Percentiles rank a stretch among this genome's conserved stretches.
Conservation (phyloP, 495 filamentous ascomycete genomes). For the Podospora pseudoanserina region DNA sequence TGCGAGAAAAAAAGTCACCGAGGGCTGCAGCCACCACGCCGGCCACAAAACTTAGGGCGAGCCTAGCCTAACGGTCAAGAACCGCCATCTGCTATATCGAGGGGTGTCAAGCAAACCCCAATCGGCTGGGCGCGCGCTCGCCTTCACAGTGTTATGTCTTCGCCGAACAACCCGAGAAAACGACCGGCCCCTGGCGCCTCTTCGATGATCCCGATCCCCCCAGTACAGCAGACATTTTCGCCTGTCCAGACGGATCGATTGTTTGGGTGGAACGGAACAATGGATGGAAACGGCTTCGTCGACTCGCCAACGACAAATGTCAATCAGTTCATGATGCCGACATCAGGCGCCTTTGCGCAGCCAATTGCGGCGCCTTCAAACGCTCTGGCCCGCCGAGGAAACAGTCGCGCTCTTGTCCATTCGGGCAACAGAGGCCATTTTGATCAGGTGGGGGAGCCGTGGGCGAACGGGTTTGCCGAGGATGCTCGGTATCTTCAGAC, state of each 20-base stretch:
- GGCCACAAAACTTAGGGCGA: background rate
- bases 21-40: background rate
- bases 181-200: slow-evolving; percentile 68
- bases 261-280: slow-evolving; percentile 38
- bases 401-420: slow-evolving; percentile 60
- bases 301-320: slow-evolving; percentile 33
- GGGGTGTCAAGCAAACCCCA: slow-evolving; percentile 9
- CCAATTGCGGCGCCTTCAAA: slow-evolving; percentile 48
- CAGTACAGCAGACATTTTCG: slow-evolving; percentile 43
- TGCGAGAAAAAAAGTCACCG: background rate
- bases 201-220: slow-evolving; percentile 52
- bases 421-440: slow-evolving; percentile 37
- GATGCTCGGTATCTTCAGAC: slow-evolving; percentile 38
- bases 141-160: slow-evolving; percentile 40
- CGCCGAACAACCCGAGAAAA: slow-evolving; percentile 58
- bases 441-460: slow-evolving; percentile 43
- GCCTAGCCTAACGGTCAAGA: background rate
- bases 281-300: slow-evolving; percentile 33
- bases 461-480: slow-evolving; percentile 47
- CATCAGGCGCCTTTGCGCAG: slow-evolving; percentile 41
- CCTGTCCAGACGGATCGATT: slow-evolving; percentile 39
- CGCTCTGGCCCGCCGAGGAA: slow-evolving; percentile 61
- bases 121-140: slow-evolving; percentile 27
- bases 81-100: slow-evolving; percentile 4
- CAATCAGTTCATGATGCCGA: slow-evolving; percentile 45